Evolutionary conservation across 2,329 filamentous ascomycete species (phyloP), one percentile per base, ranked within the genome.

Genomic region (Tolypocladium album): DNA sequence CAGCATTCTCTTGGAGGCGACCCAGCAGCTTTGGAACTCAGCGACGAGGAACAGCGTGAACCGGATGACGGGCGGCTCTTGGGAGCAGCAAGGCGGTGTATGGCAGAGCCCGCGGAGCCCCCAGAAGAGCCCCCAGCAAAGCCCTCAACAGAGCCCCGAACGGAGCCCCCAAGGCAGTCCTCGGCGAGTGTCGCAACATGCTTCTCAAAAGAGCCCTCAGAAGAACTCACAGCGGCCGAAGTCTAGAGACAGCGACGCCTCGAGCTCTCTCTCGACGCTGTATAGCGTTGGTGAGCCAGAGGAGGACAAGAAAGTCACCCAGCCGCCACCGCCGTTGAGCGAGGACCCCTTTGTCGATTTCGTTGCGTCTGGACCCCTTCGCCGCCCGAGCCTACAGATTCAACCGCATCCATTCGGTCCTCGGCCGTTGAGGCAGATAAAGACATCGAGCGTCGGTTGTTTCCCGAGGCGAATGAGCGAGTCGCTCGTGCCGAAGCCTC

Each of bases 261-360:
- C 80, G 0, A 83, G 80, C 45, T 78, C 80, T 2, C 71, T 85
- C 6, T 85, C 82, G 4, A 85, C 82, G 0, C 68, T 85, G 6
- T 83, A 83, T 63, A 84, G 81, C 61, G 79, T 78, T 56, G 79
- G 81, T 38, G 80, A 82, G 58, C 71, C 73, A 1, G 75, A 78
- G 11, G 74, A 77, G 8, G 70, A 70, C 22, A 61, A n/a, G 31
- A 22, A 24, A 15, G 31, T 7, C 0, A 3, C n/a, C 6, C 50
- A 38, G 2, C 50, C 39, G 20, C 58, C 39, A 22, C 58, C 36
- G 39, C 24, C 47, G 24, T n/a, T n/a, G n/a, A 20, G 36, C 1
- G 60, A 67, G 27, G 73, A 75, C 38, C 72, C 73, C 0, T 75
- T 75, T 55, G 64, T 72, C 1, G 72, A 73, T 0, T 74, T 75